Base-by-base conservation (phyloP, 306 rosid genomes). In the Lathyrus tuberosus region DNA sequence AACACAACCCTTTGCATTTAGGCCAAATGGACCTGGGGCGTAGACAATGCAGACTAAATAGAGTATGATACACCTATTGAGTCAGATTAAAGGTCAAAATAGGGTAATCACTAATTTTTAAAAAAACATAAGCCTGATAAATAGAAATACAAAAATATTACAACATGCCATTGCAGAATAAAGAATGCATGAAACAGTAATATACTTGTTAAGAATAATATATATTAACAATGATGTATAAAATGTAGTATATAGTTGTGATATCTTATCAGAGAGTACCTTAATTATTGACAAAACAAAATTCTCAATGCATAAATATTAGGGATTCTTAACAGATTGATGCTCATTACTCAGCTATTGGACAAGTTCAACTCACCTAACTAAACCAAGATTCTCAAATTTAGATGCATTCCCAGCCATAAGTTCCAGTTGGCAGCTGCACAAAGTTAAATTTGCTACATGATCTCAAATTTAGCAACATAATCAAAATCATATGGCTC, bases 201-300 rank as follows among this genome's bases (percentile, higher is more conserved):
- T 1, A 53, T 49, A 53, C 26, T 31, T 18, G 58, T 14, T 8
- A 30, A 43, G 30, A 54, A 22, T 17, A 52, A 24, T 28, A 48
- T 8, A 54, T 16, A 57, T 24, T 8, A 58, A 61, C 66, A 6
- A 42, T 14, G 35, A 60, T 62, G 58, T 1, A 67, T 31, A 38
- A 70, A 35, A 74, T 69, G 20, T 70, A 73, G 41, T 75, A 69
- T 33, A 44, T 59, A 48, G 37, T 30, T 43, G 46, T 43, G 58
- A 46, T 48, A 16, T 48, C 52, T 46, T 46, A 46, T 46, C 15
- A 46, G 5, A 46, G 60, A 18, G 61, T 20, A 20, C 13, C 8
- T 41, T 38, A 44, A 15, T 17, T 8, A 65, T 13, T 62, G 56
- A 40, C 31, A 69, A 67, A 47, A 58, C 51, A 20, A 59, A 42